Percentiles rank a stretch among this genome's conserved stretches.
phyloP scores from a whole-genome alignment of 2,329 filamentous ascomycete genomes.

The Cadophora sp. region DNA sequence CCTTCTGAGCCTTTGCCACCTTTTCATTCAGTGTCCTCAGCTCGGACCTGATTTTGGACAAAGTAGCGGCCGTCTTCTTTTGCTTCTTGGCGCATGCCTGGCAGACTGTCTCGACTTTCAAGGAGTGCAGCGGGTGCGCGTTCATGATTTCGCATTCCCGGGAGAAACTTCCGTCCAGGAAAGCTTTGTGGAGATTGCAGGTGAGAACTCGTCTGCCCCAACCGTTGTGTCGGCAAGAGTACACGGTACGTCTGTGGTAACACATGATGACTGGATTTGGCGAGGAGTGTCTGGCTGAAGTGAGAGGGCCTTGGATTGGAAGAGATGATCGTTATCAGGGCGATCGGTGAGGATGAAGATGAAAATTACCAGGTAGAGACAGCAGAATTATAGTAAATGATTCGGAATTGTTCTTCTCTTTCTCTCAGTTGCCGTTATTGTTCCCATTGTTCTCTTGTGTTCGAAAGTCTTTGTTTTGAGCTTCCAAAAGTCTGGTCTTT shows the following conservation, averaged over 20 bases:
- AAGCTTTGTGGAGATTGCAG: constrained; percentile 22
- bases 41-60: not conserved
- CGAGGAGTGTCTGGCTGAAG: not conserved
- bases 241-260: constrained; percentile 26
- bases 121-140: constrained; percentile 24
- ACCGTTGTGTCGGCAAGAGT: constrained; percentile 25
- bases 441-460: constrained; percentile 15
- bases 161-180: constrained; percentile 7
- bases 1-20: constrained; percentile 8
- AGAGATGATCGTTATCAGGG: not conserved
- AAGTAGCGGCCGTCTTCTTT: not conserved
- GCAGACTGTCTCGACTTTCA: constrained; percentile 16
- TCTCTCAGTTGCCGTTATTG: constrained; percentile 9
- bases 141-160: constrained; percentile 23
- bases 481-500: not conserved
- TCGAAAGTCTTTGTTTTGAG: not conserved
- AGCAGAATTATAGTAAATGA: not conserved
- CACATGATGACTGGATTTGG: constrained; percentile 25
- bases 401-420: not conserved
- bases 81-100: constrained; percentile 16
- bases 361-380: not conserved
- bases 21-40: constrained; percentile 18
- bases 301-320: not conserved
- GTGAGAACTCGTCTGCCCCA: constrained; percentile 23
- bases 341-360: not conserved